Evolutionary conservation across 78 protist species (phyloP).

Genomic region (Salpingoeca rosetta): DNA sequence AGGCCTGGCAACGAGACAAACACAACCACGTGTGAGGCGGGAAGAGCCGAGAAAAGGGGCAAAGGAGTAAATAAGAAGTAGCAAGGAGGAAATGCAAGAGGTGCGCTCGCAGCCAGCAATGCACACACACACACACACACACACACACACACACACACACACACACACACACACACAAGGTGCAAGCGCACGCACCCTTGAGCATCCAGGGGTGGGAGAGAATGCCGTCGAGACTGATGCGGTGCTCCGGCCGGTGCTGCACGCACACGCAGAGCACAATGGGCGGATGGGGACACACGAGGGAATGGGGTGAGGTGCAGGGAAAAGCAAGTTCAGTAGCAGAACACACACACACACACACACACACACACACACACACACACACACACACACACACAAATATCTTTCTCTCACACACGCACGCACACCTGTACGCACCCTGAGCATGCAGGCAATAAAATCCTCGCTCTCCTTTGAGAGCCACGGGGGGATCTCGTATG

Average conservation of each 20-base stretch:
- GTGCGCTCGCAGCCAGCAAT: too few relatives aligned
- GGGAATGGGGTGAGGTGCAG: not conserved
- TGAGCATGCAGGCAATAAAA: conserved; percentile 75
- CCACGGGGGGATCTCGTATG: conserved; percentile 40
- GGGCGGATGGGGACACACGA: not conserved
- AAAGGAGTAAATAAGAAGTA: not conserved
- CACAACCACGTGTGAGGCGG: not conserved
- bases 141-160: not conserved
- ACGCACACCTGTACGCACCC: not conserved
- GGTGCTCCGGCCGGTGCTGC: not conserved
- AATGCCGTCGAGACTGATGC: not conserved
- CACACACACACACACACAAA: conserved; percentile 3
- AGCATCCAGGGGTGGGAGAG: not conserved
- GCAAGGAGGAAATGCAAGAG: not conserved
- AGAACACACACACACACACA: not conserved
- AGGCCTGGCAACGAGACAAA: not conserved
- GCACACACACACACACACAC: too few relatives aligned
- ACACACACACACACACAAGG: not conserved
- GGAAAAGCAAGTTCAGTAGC: not conserved
- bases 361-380: not conserved
- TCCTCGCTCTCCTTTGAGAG: conserved; percentile 8
- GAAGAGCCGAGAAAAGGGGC: not conserved
- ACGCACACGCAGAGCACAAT: not conserved
- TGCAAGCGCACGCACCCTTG: not conserved
- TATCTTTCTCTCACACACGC: not conserved